Evolutionary conservation across 805 yeast genomes (phyloP).

Genomic region (Metschnikowia bowlesiae): DNA sequence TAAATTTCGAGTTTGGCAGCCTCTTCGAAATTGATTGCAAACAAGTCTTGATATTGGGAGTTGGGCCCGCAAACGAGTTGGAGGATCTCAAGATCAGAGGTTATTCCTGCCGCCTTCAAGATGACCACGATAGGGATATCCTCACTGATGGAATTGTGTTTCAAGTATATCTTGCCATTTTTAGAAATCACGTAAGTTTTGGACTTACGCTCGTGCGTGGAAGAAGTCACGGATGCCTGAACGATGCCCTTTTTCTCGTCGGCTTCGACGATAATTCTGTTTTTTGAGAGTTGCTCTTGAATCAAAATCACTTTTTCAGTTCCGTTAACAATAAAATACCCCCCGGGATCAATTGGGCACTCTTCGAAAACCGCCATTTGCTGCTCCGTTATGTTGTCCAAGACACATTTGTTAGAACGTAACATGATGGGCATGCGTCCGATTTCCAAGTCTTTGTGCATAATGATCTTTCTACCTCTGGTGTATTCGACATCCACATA

Average conservation of each 20-base stretch:
- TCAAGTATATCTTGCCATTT: constrained; percentile 80
- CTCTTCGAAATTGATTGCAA: constrained; percentile 91
- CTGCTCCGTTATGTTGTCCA: constrained; percentile 70
- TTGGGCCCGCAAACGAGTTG: constrained; percentile 92
- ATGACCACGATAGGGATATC: constrained; percentile 93
- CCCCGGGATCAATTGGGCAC: constrained; percentile 98
- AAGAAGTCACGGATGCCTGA: constrained; percentile 96
- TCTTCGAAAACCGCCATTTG: constrained; percentile 88
- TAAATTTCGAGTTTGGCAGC: constrained; percentile 78
- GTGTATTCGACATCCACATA: constrained; percentile 97
- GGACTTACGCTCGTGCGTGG: constrained; percentile 97
- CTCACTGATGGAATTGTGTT: constrained; percentile 93
- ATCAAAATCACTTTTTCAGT: constrained; percentile 96
- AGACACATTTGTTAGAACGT: constrained; percentile 84
- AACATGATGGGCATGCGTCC: constrained; percentile 99
- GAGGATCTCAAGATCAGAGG: constrained; percentile 87
- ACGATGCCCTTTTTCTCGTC: constrained; percentile 92
- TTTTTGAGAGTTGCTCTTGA: constrained; percentile 94
- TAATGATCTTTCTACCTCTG: constrained; percentile 85
- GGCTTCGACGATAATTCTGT: constrained; percentile 96
- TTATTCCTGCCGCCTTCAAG: constrained; percentile 90
- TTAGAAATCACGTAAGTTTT: constrained; percentile 94
- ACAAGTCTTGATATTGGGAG: constrained; percentile 83
- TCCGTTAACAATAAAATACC: constrained; percentile 95
- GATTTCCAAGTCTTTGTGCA: constrained; percentile 85